Evolutionary conservation across 2,329 filamentous ascomycete species (phyloP).

Genomic region (Simplicillium sp.): DNA sequence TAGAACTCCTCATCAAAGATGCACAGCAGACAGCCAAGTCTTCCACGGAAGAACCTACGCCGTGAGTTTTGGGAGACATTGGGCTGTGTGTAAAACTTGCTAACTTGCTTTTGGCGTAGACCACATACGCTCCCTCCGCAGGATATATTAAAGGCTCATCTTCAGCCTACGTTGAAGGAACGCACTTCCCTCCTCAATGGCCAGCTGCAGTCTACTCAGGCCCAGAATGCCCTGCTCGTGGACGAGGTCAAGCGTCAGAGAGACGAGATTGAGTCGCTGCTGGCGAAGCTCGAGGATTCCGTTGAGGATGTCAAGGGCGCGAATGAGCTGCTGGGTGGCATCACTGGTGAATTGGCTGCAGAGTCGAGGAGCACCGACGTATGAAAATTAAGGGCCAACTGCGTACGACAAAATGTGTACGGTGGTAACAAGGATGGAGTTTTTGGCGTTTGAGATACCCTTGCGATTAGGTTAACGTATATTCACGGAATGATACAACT

Average conservation of each 20-base stretch:
- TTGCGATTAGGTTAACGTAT: too few relatives aligned
- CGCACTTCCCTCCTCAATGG: constrained; percentile 49
- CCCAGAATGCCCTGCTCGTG: constrained; percentile 44
- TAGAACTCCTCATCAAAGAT: constrained; percentile 45
- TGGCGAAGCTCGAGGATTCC: constrained; percentile 38
- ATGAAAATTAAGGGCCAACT: constrained; percentile 7
- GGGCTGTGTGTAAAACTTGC: too few relatives aligned
- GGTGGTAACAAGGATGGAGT: too few relatives aligned
- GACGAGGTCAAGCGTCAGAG: constrained; percentile 43
- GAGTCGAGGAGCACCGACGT: constrained; percentile 38
- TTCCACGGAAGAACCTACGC: constrained; percentile 25
- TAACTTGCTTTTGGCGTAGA: constrained; percentile 20
- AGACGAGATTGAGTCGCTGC: constrained; percentile 41
- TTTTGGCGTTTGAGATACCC: too few relatives aligned
- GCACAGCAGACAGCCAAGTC: constrained; percentile 29
- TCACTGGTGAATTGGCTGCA: constrained; percentile 36
- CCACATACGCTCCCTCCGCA: constrained; percentile 48
- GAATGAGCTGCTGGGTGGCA: constrained; percentile 34
- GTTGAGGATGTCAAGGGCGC: constrained; percentile 46
- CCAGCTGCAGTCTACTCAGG: constrained; percentile 44
- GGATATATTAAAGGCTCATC: constrained; percentile 43
- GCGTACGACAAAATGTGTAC: not conserved
- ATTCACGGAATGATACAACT: too few relatives aligned
- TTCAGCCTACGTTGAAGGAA: constrained; percentile 39
- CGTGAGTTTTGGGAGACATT: constrained; percentile 25